A percentile compares a stretch with the other conserved stretches of the same genome.
phyloP scores from a whole-genome alignment of 257 asterid genomes.

The Solanum clarkiae region DNA sequence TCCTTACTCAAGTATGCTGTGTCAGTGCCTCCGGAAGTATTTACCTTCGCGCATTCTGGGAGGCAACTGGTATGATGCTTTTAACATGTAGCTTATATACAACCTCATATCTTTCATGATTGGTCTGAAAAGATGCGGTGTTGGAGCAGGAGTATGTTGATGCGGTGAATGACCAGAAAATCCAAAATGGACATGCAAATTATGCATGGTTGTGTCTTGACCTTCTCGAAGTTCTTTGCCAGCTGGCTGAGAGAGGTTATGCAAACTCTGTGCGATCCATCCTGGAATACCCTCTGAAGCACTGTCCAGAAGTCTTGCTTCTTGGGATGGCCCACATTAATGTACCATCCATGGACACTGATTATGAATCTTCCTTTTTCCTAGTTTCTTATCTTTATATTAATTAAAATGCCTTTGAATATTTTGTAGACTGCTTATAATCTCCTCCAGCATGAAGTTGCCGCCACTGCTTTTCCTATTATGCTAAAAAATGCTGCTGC shows the following conservation, averaged over 20 bases:
- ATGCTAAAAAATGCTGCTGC: conserved; percentile 37
- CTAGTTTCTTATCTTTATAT: background rate
- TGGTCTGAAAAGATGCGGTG: background rate
- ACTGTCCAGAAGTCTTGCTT: conserved; percentile 78
- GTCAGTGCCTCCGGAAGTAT: conserved; percentile 65
- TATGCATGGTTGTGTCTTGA: conserved; percentile 80
- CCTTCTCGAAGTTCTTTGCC: conserved; percentile 75
- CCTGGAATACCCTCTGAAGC: conserved; percentile 64
- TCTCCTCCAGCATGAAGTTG: conserved; percentile 74
- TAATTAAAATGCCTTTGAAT: conserved; percentile 5
- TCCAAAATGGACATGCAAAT: conserved; percentile 44
- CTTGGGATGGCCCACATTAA: conserved; percentile 85
- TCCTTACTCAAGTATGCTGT: conserved; percentile 84
- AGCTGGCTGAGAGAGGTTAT: conserved; percentile 89
- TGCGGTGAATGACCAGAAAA: conserved; percentile 38
- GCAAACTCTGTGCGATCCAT: conserved; percentile 66
- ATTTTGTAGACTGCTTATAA: conserved; percentile 76
- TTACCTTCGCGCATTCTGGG: conserved; percentile 73
- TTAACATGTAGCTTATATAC: background rate
- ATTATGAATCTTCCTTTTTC: background rate
- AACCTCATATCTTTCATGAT: background rate
- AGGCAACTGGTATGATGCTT: conserved; percentile 59
- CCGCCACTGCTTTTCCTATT: conserved; percentile 49
- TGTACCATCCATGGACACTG: conserved; percentile 25
- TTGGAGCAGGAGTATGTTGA: conserved; percentile 48